phyloP scores from a whole-genome alignment of 768 basidiomycete genomes.

The Boletus rex-veris region DNA sequence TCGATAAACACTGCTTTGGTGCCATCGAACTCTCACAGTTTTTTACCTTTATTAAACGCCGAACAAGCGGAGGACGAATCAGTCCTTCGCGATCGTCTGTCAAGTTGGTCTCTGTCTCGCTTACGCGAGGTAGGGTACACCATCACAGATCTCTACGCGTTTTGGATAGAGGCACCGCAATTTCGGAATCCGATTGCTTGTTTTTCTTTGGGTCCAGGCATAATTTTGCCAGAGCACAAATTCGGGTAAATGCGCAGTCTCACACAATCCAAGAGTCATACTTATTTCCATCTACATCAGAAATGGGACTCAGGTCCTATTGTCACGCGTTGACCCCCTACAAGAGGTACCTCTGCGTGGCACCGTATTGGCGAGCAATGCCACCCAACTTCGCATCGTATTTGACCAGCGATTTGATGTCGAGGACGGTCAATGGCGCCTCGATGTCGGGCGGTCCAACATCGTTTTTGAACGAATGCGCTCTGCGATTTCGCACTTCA shows the following conservation, averaged over 20 bases:
- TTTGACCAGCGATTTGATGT: constrained; percentile 51
- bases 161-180: constrained; percentile 62
- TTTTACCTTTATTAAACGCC: constrained; percentile 45
- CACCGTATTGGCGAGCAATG: constrained; percentile 46
- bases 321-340: constrained; percentile 63
- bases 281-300: constrained; percentile 36
- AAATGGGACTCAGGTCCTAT: constrained; percentile 64
- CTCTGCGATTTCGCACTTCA: constrained; percentile 55
- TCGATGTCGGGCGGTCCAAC: constrained; percentile 70
- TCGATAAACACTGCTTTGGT: background rate
- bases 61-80: constrained; percentile 67
- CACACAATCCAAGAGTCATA: background rate
- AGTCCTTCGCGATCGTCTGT: constrained; percentile 57
- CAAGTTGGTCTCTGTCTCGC: constrained; percentile 60
- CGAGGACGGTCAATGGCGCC: constrained; percentile 50
- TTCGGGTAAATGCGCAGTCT: constrained; percentile 55
- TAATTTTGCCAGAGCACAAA: constrained; percentile 58
- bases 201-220: constrained; percentile 62
- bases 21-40: constrained; percentile 30
- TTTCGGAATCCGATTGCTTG: constrained; percentile 65
- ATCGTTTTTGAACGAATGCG: constrained; percentile 69
- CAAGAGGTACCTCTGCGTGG: constrained; percentile 52
- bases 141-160: constrained; percentile 60
- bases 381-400: constrained; percentile 53
- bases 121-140: constrained; percentile 71